phyloP scores from a whole-genome alignment of 176 grass and related monocot species.

The Triticum urartu region DNA sequence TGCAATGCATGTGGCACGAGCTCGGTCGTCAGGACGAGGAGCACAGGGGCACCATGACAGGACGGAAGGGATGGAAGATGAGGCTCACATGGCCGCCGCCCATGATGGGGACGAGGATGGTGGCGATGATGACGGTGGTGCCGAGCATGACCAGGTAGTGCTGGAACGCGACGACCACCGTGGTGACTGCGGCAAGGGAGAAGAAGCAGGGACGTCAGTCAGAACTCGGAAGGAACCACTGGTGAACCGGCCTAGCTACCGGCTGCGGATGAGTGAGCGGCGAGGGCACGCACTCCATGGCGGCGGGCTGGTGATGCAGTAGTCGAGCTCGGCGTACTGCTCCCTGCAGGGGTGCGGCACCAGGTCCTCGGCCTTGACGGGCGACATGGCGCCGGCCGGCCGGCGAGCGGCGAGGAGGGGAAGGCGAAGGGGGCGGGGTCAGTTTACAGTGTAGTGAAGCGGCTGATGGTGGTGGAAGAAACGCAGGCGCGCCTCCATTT shows the following conservation, averaged over 20 bases:
- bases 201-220: background rate
- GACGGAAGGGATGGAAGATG: background rate
- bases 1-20: background rate
- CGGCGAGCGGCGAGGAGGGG: background rate
- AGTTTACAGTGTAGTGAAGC: background rate
- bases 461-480: slow-evolving; percentile 9
- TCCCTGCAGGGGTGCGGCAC: slow-evolving; percentile 46
- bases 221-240: background rate
- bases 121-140: slow-evolving; percentile 85
- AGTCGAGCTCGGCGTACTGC: slow-evolving; percentile 78
- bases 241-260: background rate
- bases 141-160: slow-evolving; percentile 98
- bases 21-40: background rate
- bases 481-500: slow-evolving; percentile 5
- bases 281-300: slow-evolving; percentile 58
- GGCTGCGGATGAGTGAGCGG: too few relatives aligned
- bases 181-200: slow-evolving; percentile 43
- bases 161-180: slow-evolving; percentile 73
- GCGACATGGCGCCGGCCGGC: slow-evolving; percentile 25
- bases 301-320: slow-evolving; percentile 91
- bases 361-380: slow-evolving; percentile 60
- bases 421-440: background rate
- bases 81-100: slow-evolving; percentile 71
- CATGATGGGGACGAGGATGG: slow-evolving; percentile 88
- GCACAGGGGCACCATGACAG: too few relatives aligned